A percentile compares a stretch with the other conserved stretches of the same genome.
Evolutionary conservation across 2,329 filamentous ascomycete genomes (phyloP).

Genomic region (Curvularia verruculosa): DNA sequence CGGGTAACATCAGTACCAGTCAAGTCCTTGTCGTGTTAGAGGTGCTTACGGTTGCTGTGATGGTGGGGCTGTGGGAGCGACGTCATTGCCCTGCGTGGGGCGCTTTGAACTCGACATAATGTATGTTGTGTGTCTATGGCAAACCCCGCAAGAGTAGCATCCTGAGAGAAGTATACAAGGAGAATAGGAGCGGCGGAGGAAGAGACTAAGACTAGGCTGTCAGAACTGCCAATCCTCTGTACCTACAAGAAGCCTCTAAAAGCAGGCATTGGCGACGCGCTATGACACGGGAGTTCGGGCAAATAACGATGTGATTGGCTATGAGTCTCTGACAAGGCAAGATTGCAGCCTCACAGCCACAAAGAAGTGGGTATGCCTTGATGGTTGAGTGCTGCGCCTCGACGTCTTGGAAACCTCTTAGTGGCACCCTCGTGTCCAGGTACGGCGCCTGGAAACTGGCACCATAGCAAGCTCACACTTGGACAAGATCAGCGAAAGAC

Average conservation of each 20-base stretch:
- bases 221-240: neutral
- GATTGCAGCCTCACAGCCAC: conserved; percentile 8
- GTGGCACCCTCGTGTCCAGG: neutral
- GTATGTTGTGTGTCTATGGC: conserved; percentile 1
- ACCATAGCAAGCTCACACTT: neutral
- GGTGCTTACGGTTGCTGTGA: conserved; percentile 22
- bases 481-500: neutral
- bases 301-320: conserved; percentile 15
- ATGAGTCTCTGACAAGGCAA: neutral
- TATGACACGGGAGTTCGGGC: conserved; percentile 22
- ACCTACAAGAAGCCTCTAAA: conserved; percentile 13
- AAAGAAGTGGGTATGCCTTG: neutral
- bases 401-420: neutral
- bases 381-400: neutral
- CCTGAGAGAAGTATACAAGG: neutral
- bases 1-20: conserved; percentile 14
- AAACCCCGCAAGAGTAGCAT: conserved; percentile 7
- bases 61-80: conserved; percentile 28
- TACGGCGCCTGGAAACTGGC: too few species aligned
- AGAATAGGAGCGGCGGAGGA: neutral
- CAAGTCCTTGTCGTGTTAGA: neutral
- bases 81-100: conserved; percentile 22
- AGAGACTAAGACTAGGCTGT: neutral
- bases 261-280: conserved; percentile 4
- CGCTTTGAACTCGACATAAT: conserved; percentile 32